These are phyloP conservation scores for Cyberlindnera mrakii DNA, from an alignment of 805 yeast species.

Conservation along the genomic window DNA sequence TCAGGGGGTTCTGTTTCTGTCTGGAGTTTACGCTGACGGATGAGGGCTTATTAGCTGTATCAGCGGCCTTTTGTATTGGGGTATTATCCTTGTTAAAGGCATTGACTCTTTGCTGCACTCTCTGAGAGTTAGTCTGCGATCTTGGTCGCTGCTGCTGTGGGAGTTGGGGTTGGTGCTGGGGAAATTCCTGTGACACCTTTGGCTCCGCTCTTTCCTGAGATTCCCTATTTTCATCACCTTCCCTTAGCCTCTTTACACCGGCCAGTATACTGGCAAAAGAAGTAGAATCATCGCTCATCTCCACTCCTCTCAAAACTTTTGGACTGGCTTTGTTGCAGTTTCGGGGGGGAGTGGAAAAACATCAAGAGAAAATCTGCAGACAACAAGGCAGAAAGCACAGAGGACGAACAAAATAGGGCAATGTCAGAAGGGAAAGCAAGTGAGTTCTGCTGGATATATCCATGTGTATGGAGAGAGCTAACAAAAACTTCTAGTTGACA, in stretches of 20 bases:
- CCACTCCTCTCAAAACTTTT: not conserved
- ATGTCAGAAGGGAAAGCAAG: conserved; percentile 12
- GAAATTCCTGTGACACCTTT: not conserved
- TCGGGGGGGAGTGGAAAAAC: too few relatives aligned
- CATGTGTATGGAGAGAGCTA: not conserved
- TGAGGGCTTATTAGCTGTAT: conserved; percentile 13
- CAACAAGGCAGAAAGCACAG: not conserved
- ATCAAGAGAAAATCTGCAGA: too few relatives aligned
- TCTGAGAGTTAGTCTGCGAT: not conserved
- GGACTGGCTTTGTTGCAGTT: too few relatives aligned
- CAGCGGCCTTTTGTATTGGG: conserved; percentile 8
- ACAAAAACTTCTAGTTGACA: conserved; percentile 42
- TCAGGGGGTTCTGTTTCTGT: conserved; percentile 69
- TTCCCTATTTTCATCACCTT: conserved; percentile 20
- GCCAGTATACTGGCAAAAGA: conserved; percentile 69
- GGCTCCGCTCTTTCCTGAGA: not conserved
- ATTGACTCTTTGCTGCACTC: conserved; percentile 15
- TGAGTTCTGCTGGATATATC: not conserved
- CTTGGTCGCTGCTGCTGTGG: conserved; percentile 1
- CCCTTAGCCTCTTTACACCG: conserved; percentile 51
- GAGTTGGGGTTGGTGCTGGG: not conserved
- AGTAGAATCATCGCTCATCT: conserved; percentile 37
- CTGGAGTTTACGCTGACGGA: conserved; percentile 53
- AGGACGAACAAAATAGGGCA: not conserved
- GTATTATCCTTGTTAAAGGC: conserved; percentile 20